Conservation (phyloP, 2,329 filamentous ascomycete species). For the Xylariaceae sp. region DNA sequence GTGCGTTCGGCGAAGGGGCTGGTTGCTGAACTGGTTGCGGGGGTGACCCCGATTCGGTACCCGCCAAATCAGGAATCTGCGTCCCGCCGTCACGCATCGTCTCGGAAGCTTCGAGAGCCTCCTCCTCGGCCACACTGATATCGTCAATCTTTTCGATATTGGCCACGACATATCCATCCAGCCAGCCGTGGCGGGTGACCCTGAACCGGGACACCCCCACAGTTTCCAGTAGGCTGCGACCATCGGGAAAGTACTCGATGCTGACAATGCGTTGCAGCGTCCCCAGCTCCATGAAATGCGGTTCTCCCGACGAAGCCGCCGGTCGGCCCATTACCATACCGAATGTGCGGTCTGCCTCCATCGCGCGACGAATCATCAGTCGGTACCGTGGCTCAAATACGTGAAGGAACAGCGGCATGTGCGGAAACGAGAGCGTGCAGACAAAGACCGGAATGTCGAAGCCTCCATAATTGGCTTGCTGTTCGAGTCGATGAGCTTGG, state of each 20-base stretch:
- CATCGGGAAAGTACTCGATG: slow-evolving; percentile 67
- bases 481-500: slow-evolving; percentile 49
- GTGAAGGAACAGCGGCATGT: slow-evolving; percentile 78
- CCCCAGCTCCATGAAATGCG: slow-evolving; percentile 62
- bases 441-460: slow-evolving; percentile 68
- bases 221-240: slow-evolving; percentile 74
- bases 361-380: slow-evolving; percentile 74
- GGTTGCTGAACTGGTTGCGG: slow-evolving; percentile 7
- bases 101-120: slow-evolving; percentile 65
- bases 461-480: slow-evolving; percentile 46
- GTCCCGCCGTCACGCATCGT: slow-evolving; percentile 29
- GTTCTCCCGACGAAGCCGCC: slow-evolving; percentile 24
- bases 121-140: slow-evolving; percentile 73
- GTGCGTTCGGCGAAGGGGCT: slow-evolving; percentile 9
- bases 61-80: slow-evolving; percentile 13
- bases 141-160: slow-evolving; percentile 72
- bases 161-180: slow-evolving; percentile 76
- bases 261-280: slow-evolving; percentile 71
- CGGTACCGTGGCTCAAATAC: slow-evolving; percentile 91
- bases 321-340: slow-evolving; percentile 75
- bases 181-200: slow-evolving; percentile 53
- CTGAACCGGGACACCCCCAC: slow-evolving; percentile 70
- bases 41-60: slow-evolving; percentile 2
- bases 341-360: slow-evolving; percentile 69
- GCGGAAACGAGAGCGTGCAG: slow-evolving; percentile 73